These are phyloP conservation scores for Neophaeococcomyces aloes DNA, from an alignment of 2,329 filamentous ascomycete genomes.

Conservation along the genomic window DNA sequence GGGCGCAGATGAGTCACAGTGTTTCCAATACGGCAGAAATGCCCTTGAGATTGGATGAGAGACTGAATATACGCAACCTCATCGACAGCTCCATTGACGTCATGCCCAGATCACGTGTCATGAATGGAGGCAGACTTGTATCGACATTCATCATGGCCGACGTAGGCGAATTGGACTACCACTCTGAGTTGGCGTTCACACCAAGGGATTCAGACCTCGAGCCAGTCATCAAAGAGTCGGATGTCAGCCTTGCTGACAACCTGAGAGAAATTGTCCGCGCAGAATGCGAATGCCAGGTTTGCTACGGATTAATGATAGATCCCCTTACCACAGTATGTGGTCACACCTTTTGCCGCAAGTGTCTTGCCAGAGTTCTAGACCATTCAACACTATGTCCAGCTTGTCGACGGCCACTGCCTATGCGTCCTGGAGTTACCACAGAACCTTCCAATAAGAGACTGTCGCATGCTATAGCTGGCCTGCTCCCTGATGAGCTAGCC, in stretches of 20 bases:
- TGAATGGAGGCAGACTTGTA: constrained; percentile 50
- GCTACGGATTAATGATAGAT: constrained; percentile 70
- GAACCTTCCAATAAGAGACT: constrained; percentile 55
- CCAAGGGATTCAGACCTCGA: constrained; percentile 16
- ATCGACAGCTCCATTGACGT: constrained; percentile 22
- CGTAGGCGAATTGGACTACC: constrained; percentile 48
- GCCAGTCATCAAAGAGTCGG: constrained; percentile 29
- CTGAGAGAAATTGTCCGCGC: constrained; percentile 52
- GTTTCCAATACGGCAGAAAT: constrained; percentile 25
- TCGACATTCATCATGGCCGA: constrained; percentile 58
- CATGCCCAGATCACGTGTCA: constrained; percentile 25
- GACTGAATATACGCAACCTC: constrained; percentile 27
- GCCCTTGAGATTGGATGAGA: constrained; percentile 34
- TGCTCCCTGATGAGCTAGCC: constrained; percentile 60
- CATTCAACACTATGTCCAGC: constrained; percentile 70
- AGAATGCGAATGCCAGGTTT: constrained; percentile 82
- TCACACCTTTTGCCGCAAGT: constrained; percentile 78
- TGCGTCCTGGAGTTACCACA: constrained; percentile 39
- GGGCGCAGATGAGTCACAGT: constrained; percentile 40
- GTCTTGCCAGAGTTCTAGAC: constrained; percentile 64
- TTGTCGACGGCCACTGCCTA: constrained; percentile 57
- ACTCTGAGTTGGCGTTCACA: constrained; percentile 45
- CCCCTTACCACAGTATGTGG: constrained; percentile 77
- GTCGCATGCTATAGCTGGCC: constrained; percentile 49
- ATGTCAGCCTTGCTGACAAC: constrained; percentile 43